Evolutionary conservation across 495 filamentous ascomycete genomes (phyloP).

Genomic region (Penicillium waksmanii): DNA sequence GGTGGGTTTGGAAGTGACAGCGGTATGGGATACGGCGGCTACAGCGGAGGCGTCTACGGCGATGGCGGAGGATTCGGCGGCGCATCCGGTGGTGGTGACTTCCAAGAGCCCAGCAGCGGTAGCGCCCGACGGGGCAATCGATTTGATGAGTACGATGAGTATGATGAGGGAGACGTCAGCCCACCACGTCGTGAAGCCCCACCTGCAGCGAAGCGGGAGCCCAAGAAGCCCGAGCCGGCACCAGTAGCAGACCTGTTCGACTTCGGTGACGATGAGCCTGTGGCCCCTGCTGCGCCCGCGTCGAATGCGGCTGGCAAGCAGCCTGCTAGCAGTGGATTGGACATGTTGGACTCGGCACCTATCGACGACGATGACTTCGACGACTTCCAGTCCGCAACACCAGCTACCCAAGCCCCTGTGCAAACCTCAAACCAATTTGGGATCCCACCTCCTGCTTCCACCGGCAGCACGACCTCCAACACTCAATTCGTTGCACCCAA

Average conservation of each 20-base stretch:
- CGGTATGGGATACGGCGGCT: constrained; percentile 74
- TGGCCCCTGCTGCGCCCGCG: constrained; percentile 39
- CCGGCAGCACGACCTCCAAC: constrained; percentile 64
- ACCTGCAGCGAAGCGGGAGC: constrained; percentile 50
- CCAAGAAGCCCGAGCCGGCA: constrained; percentile 73
- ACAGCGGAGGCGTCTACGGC: constrained; percentile 85
- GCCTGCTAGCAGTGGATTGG: constrained; percentile 55
- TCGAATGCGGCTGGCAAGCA: constrained; percentile 54
- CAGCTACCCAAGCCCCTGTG: constrained; percentile 45
- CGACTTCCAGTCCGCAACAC: constrained; percentile 93
- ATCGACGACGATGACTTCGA: constrained; percentile 95
- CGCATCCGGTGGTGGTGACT: constrained; percentile 50
- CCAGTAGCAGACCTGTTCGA: constrained; percentile 73
- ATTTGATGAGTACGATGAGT: constrained; percentile 97
- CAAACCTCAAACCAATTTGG: constrained; percentile 48
- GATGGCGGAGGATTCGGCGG: constrained; percentile 53
- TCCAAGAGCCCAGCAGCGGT: constrained; percentile 59
- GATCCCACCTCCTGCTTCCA: constrained; percentile 58
- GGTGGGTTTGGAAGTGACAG: constrained; percentile 87
- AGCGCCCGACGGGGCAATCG: constrained; percentile 63
- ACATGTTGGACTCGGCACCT: constrained; percentile 53
- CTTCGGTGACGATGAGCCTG: constrained; percentile 74
- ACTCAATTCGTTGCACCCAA: constrained; percentile 80
- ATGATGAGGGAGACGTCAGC: constrained; percentile 72
- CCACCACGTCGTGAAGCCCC: constrained; percentile 50